A percentile compares a stretch with the other conserved stretches of the same genome.
Evolutionary conservation across 2,329 filamentous ascomycete genomes (phyloP).

Genomic region (Furcasterigmium sp.): DNA sequence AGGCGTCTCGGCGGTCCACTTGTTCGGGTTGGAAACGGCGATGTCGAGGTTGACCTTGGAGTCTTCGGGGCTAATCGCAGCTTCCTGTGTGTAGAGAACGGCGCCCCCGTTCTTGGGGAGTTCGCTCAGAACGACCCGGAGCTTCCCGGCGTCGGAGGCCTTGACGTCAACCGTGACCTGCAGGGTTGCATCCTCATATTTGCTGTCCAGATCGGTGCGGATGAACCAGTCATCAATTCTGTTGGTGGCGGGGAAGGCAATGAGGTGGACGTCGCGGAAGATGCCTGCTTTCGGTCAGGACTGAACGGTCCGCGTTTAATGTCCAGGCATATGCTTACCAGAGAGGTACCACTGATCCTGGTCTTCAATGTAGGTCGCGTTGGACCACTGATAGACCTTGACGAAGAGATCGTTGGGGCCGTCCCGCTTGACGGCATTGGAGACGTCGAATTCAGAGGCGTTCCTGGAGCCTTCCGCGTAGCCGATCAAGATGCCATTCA

Average conservation of each 20-base stretch:
- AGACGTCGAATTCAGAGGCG: conserved; percentile 65
- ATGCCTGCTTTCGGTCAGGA: conserved; percentile 36
- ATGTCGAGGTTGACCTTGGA: conserved; percentile 35
- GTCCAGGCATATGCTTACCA: conserved; percentile 26
- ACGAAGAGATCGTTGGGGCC: conserved; percentile 52
- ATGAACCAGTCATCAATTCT: conserved; percentile 55
- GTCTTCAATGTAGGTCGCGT: conserved; percentile 65
- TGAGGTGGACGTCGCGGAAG: conserved; percentile 60
- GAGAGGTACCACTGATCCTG: conserved; percentile 67
- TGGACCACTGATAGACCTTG: conserved; percentile 66
- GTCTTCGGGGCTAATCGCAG: conserved; percentile 17
- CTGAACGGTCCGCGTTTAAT: not conserved
- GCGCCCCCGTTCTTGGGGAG: conserved; percentile 26
- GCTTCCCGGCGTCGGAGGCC: conserved; percentile 21
- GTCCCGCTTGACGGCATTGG: conserved; percentile 32
- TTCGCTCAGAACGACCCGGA: conserved; percentile 40
- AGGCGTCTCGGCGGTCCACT: conserved; percentile 66
- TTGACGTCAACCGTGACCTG: conserved; percentile 40
- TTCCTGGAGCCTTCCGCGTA: conserved; percentile 67
- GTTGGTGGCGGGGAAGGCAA: conserved; percentile 45
- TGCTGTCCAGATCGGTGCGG: conserved; percentile 44
- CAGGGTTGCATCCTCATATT: conserved; percentile 46
- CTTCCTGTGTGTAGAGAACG: conserved; percentile 17
- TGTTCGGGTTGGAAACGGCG: conserved; percentile 45
- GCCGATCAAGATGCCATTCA: conserved; percentile 59